A percentile compares a stretch with the other conserved stretches of the same genome.
Conservation (phyloP, 495 filamentous ascomycete genomes). For the Penicillium samsonianum region DNA sequence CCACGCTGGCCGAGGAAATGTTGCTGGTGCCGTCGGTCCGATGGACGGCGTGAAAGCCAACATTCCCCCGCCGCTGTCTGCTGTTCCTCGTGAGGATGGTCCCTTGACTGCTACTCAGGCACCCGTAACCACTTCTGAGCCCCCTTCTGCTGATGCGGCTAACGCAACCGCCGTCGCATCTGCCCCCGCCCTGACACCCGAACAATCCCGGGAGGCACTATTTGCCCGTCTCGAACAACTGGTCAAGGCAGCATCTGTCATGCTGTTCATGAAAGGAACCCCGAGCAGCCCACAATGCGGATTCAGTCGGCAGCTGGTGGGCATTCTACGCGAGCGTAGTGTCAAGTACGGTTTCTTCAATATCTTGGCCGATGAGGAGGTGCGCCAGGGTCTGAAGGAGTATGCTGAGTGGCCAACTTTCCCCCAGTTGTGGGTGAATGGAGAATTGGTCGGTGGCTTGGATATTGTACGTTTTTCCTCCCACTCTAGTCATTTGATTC, state of each 20-base stretch:
- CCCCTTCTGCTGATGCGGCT: slow-evolving; percentile 40
- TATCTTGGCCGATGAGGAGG: slow-evolving; percentile 95
- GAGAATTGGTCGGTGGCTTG: slow-evolving; percentile 85
- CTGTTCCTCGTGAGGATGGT: slow-evolving; percentile 46
- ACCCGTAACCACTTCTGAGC: slow-evolving; percentile 47
- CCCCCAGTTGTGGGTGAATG: slow-evolving; percentile 82
- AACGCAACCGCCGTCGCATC: slow-evolving; percentile 32
- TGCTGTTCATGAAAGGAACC: slow-evolving; percentile 88
- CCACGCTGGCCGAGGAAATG: slow-evolving; percentile 55
- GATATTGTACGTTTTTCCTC: slow-evolving; percentile 77
- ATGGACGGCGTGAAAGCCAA: slow-evolving; percentile 33
- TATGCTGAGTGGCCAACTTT: slow-evolving; percentile 98
- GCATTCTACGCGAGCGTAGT: slow-evolving; percentile 77
- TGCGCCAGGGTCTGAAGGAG: slow-evolving; percentile 91
- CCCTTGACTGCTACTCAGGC: slow-evolving; percentile 39
- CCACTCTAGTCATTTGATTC: slow-evolving; percentile 3
- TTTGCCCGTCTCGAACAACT: slow-evolving; percentile 73
- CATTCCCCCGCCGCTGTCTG: slow-evolving; percentile 55
- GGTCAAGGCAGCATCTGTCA: slow-evolving; percentile 92
- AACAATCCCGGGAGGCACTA: slow-evolving; percentile 74
- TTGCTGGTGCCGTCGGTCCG: slow-evolving; percentile 23
- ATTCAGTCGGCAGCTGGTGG: slow-evolving; percentile 87
- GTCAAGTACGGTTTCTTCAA: slow-evolving; percentile 99
- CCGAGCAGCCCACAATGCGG: slow-evolving; percentile 91
- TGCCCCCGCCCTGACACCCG: slow-evolving; percentile 42